Evolutionary conservation across 768 basidiomycete genomes (phyloP).

Genomic region (Amanita jacksonii): DNA sequence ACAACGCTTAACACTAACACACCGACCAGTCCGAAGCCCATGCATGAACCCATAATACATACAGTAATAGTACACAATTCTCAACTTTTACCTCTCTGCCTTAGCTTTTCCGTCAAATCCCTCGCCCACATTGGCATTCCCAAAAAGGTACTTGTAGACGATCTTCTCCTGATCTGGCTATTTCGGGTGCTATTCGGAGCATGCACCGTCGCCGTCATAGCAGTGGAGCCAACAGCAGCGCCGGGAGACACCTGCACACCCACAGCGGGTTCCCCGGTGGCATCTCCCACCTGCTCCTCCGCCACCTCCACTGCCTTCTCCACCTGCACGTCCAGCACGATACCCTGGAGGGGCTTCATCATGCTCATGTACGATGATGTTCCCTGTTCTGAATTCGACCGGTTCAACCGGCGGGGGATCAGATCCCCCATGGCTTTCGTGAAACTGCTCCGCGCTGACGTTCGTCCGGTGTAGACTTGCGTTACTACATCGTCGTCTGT

Average conservation of each 20-base stretch:
- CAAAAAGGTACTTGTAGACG: slow-evolving; percentile 24
- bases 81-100: slow-evolving; percentile 32
- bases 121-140: slow-evolving; percentile 13
- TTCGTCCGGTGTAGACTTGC: slow-evolving; percentile 37
- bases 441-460: slow-evolving; percentile 32
- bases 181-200: slow-evolving; percentile 23
- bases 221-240: no score
- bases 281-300: no score
- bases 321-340: slow-evolving; percentile 40
- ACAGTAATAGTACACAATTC: no score
- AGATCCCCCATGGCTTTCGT: slow-evolving; percentile 32
- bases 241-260: no score
- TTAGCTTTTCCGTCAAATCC: slow-evolving; percentile 27
- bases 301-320: slow-evolving; percentile 30
- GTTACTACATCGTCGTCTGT: slow-evolving; percentile 39
- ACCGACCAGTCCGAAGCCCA: no score
- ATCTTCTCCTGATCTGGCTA: no score
- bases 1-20: no score
- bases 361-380: slow-evolving; percentile 21
- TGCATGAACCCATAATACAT: no score
- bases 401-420: slow-evolving; percentile 36
- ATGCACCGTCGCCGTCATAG: slow-evolving; percentile 24
- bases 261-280: no score
- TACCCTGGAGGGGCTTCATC: no score
- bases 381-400: slow-evolving; percentile 30